These are phyloP conservation scores for Geranium brycei DNA, from an alignment of 345 rosid genomes.

Conservation along the genomic window DNA sequence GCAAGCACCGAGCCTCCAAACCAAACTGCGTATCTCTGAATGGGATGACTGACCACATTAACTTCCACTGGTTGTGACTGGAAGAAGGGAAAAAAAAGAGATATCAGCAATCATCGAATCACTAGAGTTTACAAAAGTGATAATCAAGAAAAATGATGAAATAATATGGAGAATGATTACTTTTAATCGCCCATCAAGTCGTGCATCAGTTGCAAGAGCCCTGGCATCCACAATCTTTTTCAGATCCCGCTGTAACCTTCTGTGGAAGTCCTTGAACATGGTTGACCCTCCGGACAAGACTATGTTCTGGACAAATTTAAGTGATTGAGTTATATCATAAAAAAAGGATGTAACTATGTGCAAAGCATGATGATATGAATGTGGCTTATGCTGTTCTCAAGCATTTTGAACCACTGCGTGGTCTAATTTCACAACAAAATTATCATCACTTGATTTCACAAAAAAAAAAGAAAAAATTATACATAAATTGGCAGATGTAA, in stretches of 20 bases:
- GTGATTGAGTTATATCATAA: background rate
- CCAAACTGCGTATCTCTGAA: constrained; percentile 97
- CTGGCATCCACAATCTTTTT: constrained; percentile 94
- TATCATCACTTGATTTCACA: background rate
- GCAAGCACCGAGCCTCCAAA: constrained; percentile 98
- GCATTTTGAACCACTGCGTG: background rate
- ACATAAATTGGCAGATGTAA: background rate
- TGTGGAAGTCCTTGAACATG: constrained; percentile 94
- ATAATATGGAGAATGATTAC: constrained; percentile 20
- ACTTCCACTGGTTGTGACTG: constrained; percentile 94
- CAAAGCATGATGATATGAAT: background rate
- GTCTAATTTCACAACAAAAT: background rate
- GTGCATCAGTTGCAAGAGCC: constrained; percentile 70
- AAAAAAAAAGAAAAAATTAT: too few relatives aligned
- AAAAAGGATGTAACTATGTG: background rate
- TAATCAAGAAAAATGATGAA: background rate
- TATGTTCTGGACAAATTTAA: constrained; percentile 46
- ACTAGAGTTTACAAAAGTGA: background rate
- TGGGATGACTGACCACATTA: constrained; percentile 88
- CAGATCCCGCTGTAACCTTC: constrained; percentile 91
- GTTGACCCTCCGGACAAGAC: constrained; percentile 98
- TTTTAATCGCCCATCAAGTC: constrained; percentile 58
- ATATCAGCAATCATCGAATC: background rate
- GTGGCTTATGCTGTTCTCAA: background rate
- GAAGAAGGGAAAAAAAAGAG: background rate